Evolutionary conservation across 2,329 filamentous ascomycete species (phyloP), one percentile per base, ranked within the genome.

Genomic region (Apiospora aurea): DNA sequence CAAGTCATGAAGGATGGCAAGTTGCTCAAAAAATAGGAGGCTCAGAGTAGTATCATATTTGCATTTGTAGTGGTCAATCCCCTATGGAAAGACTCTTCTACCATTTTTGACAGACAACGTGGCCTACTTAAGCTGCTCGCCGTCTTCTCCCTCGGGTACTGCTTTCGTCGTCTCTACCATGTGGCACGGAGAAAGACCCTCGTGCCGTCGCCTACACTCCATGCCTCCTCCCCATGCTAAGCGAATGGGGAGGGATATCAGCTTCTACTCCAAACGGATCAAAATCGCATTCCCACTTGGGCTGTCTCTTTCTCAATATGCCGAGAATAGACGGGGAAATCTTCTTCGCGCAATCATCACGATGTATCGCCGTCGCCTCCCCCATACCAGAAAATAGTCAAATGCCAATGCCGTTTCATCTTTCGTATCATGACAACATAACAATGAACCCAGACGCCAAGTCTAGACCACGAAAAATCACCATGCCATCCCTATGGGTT

Each of bases 401-500:
- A 64, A 64, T 64, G 57, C 57, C 57, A 24, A 64, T 41, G 57
- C 57, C 57, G 34, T 41, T 64, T 64, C 57, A 64, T 64, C 29
- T 64, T 64, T 64, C 57, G 46, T 49, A 69, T 69, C 68, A 68
- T 68, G 66, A 68, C 44, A 68, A 68, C 57, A 64, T 64, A 64
- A 41, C 57, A 64, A 64, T 64, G 34, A 68, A 44, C 66, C 66
- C 66, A 68, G 66, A 68, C 66, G 66, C 66, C 66, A 34, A 46
- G 66, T 68, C 66, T 68, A 68, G 66, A 46, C 66, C 66, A 68
- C 44, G 41, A 68, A 44, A 68, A 46, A 64, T 64, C 57, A 34
- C 61, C 61, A 67, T 67, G 43, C 70, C 26, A 34, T 67, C 29
- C 70, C 29, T 71, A 66, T 49, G 57, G 66, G 18, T 34, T 43